These are phyloP conservation scores for Epichloe festucae DNA, from an alignment of 2,329 filamentous ascomycete genomes.

Conservation along the genomic window DNA sequence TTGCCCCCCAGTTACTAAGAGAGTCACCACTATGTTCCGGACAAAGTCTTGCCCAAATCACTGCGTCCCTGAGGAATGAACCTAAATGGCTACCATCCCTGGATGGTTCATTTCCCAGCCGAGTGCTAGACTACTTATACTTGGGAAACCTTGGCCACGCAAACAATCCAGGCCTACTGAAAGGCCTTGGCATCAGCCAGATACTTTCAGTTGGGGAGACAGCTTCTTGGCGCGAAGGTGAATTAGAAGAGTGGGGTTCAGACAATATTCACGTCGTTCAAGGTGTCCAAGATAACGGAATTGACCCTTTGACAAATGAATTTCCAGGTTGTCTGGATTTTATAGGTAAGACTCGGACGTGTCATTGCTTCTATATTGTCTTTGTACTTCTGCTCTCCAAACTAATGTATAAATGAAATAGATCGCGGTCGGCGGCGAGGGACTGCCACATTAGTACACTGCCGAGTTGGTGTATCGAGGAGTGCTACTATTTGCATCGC, in stretches of 20 bases:
- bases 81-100: conserved; percentile 73
- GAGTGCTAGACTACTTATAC: conserved; percentile 89
- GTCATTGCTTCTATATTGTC: neutral
- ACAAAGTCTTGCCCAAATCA: conserved; percentile 39
- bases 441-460: conserved; percentile 85
- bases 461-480: conserved; percentile 86
- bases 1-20: conserved; percentile 62
- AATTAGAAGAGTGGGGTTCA: conserved; percentile 57
- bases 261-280: conserved; percentile 74
- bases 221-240: conserved; percentile 63
- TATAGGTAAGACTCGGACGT: conserved; percentile 52
- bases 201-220: conserved; percentile 88
- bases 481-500: conserved; percentile 97
- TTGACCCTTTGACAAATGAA: conserved; percentile 78
- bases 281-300: conserved; percentile 89
- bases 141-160: conserved; percentile 87
- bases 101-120: conserved; percentile 82
- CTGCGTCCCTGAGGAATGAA: conserved; percentile 40
- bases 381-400: neutral
- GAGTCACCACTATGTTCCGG: conserved; percentile 47
- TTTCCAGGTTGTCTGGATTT: conserved; percentile 81
- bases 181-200: conserved; percentile 68
- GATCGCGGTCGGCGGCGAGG: conserved; percentile 66
- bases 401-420: conserved; percentile 23
- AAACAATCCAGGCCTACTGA: conserved; percentile 78